Evolutionary conservation across 2,329 filamentous ascomycete species (phyloP), one percentile per base, ranked within the genome.

Genomic region (Teratosphaeria epicoccoides): DNA sequence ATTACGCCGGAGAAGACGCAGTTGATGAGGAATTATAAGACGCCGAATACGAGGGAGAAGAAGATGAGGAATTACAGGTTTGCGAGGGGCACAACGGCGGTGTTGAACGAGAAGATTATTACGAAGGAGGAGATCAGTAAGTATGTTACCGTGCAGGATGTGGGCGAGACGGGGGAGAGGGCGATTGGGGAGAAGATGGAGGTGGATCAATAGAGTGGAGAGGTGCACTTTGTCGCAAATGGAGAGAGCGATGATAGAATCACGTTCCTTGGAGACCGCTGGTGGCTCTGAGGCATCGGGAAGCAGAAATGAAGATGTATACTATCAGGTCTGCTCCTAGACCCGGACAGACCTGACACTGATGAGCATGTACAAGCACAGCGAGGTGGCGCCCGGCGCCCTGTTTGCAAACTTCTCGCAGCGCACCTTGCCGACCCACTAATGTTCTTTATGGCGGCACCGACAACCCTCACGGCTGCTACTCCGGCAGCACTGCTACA

Each of bases 1-100:
- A 98, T 98, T 68, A 95, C 91, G 55, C 80, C 84, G 64, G 90
- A 96, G 63, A 96, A 95, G 83, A 95, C 93, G 24, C 93, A 87
- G 24, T 73, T 98, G 68, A 79, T 94, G 79, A 81, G 93, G 66
- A 95, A 95, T 74, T 93, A 87, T 76, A 85, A 94, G 70, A 91
- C 80, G 69, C 93, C 93, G 53, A 98, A 98, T 72, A 83, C 89
- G 76, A 83, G 94, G 68, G 86, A 82, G 62, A 79, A 85, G 70
- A 98, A 98, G 81, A 80, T 93, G 71, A 83, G 89, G 75, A 93
- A 89, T 74, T 98, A 98, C 77, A 81, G 81, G 64, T 98, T 96
- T 76, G 76, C 78, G 61, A 82, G 83, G 68, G 93, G 93, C 52
- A 97, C 93, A n/a, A 98, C 94, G 9, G 91, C 90, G 9, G 87